Evolutionary conservation across 371 early-diverging fungal species (phyloP), one percentile per base, ranked within the genome.

Genomic region (Mucor piriformis): DNA sequence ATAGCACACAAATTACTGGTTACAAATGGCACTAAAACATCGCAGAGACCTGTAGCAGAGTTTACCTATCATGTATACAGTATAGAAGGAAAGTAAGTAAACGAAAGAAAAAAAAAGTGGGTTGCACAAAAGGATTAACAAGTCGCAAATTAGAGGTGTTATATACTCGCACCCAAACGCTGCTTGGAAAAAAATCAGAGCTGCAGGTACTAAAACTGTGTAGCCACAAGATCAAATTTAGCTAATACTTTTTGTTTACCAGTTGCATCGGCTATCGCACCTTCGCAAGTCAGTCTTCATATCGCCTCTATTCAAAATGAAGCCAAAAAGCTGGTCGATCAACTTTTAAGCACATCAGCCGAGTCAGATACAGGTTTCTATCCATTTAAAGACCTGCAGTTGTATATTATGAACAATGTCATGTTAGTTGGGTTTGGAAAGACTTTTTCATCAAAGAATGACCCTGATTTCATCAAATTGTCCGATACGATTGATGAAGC

Each of bases 1-100:
- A 23, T 66, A 7, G 61, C 66, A 0, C 66, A 66, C 27, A 48
- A 66, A 24, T 18, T 66, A 1, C 49, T 61, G 47, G 61, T 61
- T 15, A 48, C 35, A 3, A 20, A 46, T 16, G 66, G 66, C n/a
- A 24, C 25, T 11, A 13, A 24, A 21, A 54, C 57, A 7, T 61
- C 57, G 1, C 20, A 46, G 20, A 35, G 66, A 44, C 53, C 53
- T 24, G 33, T 35, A 27, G 18, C 20, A 35, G 33, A 23, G 6
- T 50, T 42, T 23, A 32, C 20, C 0, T 25, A 12, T 6, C n/a
- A 50, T 18, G 25, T 43, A 7, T 62, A 62, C 20, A 44, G 51
- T n/a, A 10, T 5, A 0, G 40, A 16, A 12, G 51, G 52, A 21
- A 23, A 51, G 43, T 57, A 57, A 57, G 57, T 48, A 3, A 16